These are phyloP conservation scores for Tetramitus jugosus DNA, from an alignment of 208 protist genomes.

Conservation along the genomic window DNA sequence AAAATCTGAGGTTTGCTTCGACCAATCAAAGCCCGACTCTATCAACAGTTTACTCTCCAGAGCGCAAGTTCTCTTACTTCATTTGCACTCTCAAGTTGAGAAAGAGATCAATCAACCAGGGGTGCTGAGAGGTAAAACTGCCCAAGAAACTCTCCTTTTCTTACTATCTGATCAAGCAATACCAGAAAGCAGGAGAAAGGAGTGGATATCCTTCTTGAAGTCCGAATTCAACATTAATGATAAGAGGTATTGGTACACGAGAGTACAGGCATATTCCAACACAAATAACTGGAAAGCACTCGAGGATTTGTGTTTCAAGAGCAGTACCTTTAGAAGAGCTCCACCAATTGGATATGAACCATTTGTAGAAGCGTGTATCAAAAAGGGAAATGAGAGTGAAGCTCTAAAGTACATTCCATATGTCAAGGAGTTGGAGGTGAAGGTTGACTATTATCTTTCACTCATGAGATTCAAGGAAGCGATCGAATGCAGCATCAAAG, in stretches of 20 bases:
- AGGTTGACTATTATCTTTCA: slow-evolving; percentile 20
- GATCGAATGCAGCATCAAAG: background rate
- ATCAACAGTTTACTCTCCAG: background rate
- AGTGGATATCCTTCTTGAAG: background rate
- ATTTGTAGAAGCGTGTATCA: slow-evolving; percentile 17
- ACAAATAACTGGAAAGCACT: background rate
- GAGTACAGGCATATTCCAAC: background rate
- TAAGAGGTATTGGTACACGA: slow-evolving; percentile 18
- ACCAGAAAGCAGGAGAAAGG: background rate
- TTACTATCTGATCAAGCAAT: background rate
- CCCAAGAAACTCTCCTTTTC: slow-evolving; percentile 17
- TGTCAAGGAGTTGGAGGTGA: background rate
- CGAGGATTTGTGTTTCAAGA: background rate
- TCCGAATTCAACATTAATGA: slow-evolving; percentile 3
- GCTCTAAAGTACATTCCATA: slow-evolving; percentile 16
- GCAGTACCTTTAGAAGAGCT: background rate
- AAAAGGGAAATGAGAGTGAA: background rate
- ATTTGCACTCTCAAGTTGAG: slow-evolving; percentile 11
- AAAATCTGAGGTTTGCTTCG: background rate
- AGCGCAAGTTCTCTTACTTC: background rate
- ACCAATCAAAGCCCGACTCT: background rate
- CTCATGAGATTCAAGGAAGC: slow-evolving; percentile 23
- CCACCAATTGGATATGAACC: slow-evolving; percentile 29
- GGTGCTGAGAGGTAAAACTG: background rate
- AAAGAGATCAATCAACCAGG: background rate